Conservation (phyloP, 2,329 filamentous ascomycete species). For the Chaetomium sp. region DNA sequence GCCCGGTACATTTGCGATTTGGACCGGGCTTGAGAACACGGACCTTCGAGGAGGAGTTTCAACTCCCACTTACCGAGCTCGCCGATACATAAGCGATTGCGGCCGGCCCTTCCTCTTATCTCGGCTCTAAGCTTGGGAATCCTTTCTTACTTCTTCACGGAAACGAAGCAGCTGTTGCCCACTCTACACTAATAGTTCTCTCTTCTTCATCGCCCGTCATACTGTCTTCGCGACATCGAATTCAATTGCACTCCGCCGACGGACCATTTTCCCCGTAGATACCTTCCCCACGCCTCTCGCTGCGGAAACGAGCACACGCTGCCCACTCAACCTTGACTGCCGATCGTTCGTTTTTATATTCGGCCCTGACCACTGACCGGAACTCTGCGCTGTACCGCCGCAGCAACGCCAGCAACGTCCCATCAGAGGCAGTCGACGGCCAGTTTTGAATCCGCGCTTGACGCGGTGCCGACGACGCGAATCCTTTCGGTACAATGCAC, state of each 20-base stretch:
- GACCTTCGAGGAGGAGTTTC: background rate
- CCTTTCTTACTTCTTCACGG: background rate
- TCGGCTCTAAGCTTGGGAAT: background rate
- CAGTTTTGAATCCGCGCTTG: slow-evolving; percentile 1
- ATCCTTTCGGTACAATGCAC: slow-evolving; percentile 15
- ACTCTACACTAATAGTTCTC: no score
- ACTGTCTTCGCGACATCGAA: no score
- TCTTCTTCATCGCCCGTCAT: no score
- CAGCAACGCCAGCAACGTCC: background rate
- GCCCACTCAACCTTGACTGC: no score
- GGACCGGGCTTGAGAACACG: slow-evolving; percentile 5
- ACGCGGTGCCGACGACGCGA: slow-evolving; percentile 13
- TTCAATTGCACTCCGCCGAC: no score
- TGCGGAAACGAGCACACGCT: no score
- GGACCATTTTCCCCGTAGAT: no score
- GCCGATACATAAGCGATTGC: slow-evolving; percentile 9
- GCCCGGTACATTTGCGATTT: background rate
- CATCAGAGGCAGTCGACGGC: background rate
- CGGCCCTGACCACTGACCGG: background rate
- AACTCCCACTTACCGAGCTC: background rate
- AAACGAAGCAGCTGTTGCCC: no score
- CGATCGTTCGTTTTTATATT: no score
- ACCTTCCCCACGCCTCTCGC: no score
- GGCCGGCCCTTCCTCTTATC: background rate
- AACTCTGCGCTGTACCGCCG: background rate